phyloP scores from a whole-genome alignment of 1,284 basidiomycete species.

The Rugosomyces carneus region DNA sequence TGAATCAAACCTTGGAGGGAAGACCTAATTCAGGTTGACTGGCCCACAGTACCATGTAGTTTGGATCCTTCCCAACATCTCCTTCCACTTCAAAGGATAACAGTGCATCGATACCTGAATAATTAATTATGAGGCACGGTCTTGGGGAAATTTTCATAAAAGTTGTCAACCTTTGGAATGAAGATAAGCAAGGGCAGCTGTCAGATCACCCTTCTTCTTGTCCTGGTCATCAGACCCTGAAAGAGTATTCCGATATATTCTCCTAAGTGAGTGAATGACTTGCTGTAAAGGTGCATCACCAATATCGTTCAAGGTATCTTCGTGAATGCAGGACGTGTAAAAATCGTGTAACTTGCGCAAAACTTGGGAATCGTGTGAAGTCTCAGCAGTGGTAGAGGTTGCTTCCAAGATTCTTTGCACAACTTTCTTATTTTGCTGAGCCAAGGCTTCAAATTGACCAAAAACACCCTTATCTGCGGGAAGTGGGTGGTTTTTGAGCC shows the following conservation, averaged over 20 bases:
- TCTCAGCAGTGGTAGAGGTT: slow-evolving; percentile 17
- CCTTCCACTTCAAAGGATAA: slow-evolving; percentile 83
- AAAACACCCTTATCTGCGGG: slow-evolving; percentile 78
- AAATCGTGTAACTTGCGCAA: slow-evolving; percentile 76
- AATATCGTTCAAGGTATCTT: slow-evolving; percentile 55
- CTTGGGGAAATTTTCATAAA: background rate
- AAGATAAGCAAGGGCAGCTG: slow-evolving; percentile 79
- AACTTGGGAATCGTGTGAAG: slow-evolving; percentile 57
- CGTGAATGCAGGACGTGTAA: slow-evolving; percentile 82
- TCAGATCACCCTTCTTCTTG: slow-evolving; percentile 42
- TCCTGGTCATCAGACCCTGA: slow-evolving; percentile 15
- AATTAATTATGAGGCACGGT: too few species aligned
- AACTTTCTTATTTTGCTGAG: slow-evolving; percentile 59
- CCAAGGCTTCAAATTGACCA: slow-evolving; percentile 56
- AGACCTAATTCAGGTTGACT: slow-evolving; percentile 81
- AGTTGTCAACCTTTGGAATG: slow-evolving; percentile 68
- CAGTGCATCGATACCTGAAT: slow-evolving; percentile 70
- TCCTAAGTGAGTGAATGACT: slow-evolving; percentile 50
- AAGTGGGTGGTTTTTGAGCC: slow-evolving; percentile 75
- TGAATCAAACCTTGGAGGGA: slow-evolving; percentile 67
- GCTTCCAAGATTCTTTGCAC: slow-evolving; percentile 55
- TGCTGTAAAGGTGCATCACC: slow-evolving; percentile 58
- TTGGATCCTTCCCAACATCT: slow-evolving; percentile 86
- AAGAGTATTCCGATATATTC: slow-evolving; percentile 48
- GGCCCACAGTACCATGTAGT: slow-evolving; percentile 82